Evolutionary conservation across 345 rosid species (phyloP), one percentile per base, ranked within the genome.

Genomic region (Citropsis articulata): DNA sequence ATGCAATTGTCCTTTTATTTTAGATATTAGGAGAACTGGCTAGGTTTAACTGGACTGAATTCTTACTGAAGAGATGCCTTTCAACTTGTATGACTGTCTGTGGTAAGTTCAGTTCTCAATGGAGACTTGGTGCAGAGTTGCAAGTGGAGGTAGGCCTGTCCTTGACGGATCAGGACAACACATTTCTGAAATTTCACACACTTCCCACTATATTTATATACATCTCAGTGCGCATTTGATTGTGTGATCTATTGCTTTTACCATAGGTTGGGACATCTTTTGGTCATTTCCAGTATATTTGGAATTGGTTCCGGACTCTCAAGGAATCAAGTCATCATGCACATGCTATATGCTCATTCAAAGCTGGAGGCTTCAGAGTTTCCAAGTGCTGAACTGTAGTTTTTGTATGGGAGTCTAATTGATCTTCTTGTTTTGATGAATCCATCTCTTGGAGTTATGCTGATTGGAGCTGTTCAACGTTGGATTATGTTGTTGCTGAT

Each of bases 401-500:
- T 75, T 30, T 82, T 79, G 24, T 78, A 69, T 75, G 82, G 86
- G 25, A 79, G 75, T 76, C 73, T 78, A 82, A 68, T 85, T 77
- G 60, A 69, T 84, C 77, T 87, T 56, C 85, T 87, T 89, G 78
- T 87, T 90, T 86, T 85, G 88, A 85, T 92, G 91, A 82, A 83
- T 78, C 81, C 86, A 80, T 83, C 88, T 82, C 78, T 89, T 82
- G 93, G 89, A 85, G 94, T 85, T 72, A 71, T 84, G 91, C 89
- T 87, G 85, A 82, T 80, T 85, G 93, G 90, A 89, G 97, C 86
- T 84, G 82, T 87, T 86, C 86, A 78, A 81, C 62, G 72, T 84
- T 86, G 90, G 90, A 81, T 84, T 86, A 40, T 90, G 79, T 86
- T 82, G 86, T 83, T 93, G 93, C 90, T 77, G 90, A 86, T 88